Percentiles rank a stretch among this genome's conserved stretches.
These are phyloP conservation scores for Luffa aegyptiaca DNA, from an alignment of 306 rosid genomes.

Conservation along the genomic window DNA sequence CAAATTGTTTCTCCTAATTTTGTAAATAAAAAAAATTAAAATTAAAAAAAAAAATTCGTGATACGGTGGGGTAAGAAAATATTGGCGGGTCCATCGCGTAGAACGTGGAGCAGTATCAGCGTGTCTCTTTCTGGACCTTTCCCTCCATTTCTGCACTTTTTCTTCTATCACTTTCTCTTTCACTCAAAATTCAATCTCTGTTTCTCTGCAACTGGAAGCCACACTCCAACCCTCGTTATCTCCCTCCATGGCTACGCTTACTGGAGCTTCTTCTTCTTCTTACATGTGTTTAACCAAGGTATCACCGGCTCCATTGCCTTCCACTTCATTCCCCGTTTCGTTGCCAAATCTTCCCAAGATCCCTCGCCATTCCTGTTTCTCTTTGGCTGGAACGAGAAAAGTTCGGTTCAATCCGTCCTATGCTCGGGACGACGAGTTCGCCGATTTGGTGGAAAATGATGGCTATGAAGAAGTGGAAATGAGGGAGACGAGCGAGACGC, in stretches of 20 bases:
- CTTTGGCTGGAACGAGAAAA: neutral
- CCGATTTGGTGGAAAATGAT: neutral
- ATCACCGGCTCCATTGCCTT: slow-evolving; percentile 8
- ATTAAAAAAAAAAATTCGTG: no score
- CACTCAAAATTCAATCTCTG: neutral
- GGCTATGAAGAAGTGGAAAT: slow-evolving; percentile 13
- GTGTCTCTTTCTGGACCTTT: slow-evolving; percentile 71
- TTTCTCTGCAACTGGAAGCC: neutral
- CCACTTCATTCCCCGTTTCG: slow-evolving; percentile 17
- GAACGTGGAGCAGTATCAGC: slow-evolving; percentile 10
- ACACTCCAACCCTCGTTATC: neutral
- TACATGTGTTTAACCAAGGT: slow-evolving; percentile 1
- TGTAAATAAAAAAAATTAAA: no score
- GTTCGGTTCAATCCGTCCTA: slow-evolving; percentile 8
- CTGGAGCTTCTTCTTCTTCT: slow-evolving; percentile 15
- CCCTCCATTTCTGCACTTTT: slow-evolving; percentile 15
- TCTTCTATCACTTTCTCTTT: neutral
- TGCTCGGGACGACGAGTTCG: slow-evolving; percentile 7
- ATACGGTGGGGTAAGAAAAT: no score
- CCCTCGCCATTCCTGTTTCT: slow-evolving; percentile 14
- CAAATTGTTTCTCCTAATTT: no score
- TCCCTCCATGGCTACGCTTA: slow-evolving; percentile 34
- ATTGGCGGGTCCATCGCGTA: neutral
- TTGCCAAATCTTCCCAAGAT: slow-evolving; percentile 10
- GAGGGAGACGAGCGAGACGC: slow-evolving; percentile 26